These are phyloP conservation scores for Tilletia walkeri DNA, from an alignment of 1,284 basidiomycete genomes.

Conservation along the genomic window DNA sequence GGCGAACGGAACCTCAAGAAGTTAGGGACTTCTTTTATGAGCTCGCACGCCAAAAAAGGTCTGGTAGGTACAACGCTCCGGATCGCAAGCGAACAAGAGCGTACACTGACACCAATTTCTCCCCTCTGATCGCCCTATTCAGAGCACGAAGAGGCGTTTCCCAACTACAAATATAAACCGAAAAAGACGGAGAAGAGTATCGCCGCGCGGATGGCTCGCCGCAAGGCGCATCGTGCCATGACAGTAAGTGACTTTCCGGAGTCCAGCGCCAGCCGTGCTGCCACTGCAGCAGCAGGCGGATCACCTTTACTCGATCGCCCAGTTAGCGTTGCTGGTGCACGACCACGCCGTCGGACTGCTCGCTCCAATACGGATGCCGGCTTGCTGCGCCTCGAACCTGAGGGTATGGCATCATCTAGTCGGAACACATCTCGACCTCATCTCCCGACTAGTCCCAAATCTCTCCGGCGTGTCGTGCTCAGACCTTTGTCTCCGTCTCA, in stretches of 20 bases:
- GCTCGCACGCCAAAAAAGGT: background rate
- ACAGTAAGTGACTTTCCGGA: background rate
- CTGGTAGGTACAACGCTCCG: background rate
- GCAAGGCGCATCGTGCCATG: background rate
- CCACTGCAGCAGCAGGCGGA: background rate
- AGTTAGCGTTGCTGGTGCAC: background rate
- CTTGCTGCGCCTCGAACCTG: background rate
- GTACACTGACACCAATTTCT: too few relatives aligned
- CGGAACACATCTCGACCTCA: background rate
- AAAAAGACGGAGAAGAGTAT: constrained; percentile 13
- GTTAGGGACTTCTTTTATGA: constrained; percentile 5
- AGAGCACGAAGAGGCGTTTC: constrained; percentile 4
- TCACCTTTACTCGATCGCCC: too few relatives aligned
- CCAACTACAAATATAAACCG: constrained; percentile 6
- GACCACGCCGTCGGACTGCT: background rate
- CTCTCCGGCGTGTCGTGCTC: background rate
- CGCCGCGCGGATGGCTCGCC: background rate
- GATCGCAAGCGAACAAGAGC: too few relatives aligned
- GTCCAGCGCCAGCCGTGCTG: background rate
- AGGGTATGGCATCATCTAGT: background rate
- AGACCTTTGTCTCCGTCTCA: background rate
- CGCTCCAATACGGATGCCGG: constrained; percentile 5
- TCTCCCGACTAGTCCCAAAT: background rate
- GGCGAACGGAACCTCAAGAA: constrained; percentile 1
- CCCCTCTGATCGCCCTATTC: background rate